Evolutionary conservation across 768 basidiomycete species (phyloP), one percentile per base, ranked within the genome.

Genomic region (Artomyces pyxidatus): DNA sequence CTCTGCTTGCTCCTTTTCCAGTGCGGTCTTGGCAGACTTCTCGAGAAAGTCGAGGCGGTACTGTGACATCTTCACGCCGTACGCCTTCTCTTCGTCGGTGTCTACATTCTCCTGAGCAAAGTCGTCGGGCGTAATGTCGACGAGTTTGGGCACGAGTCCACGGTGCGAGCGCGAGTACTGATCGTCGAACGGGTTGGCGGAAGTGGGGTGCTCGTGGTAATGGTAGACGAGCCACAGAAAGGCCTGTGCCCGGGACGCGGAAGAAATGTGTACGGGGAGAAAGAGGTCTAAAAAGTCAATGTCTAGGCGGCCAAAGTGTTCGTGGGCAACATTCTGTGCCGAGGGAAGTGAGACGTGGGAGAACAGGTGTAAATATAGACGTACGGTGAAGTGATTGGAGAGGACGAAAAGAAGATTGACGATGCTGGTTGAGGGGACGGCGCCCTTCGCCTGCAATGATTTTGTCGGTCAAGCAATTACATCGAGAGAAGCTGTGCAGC

Each of bases 391-490:
- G 56, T 87, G 79, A 56, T 73, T 77, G 21, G 81, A 74, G 39
- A 88, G 68, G 14, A 83, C 71, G 57, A 88, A 88, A 29, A 90
- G 67, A 42, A 87, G 71, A 59, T 87, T 85, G 45, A 78, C 76
- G 28, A 85, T 71, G 48, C 75, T 85, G 7, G 85, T 86, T 2
- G 84, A 75, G n/a, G 87, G 86, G 5, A 73, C 65, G 35, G 68
- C 64, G 14, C 73, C 74, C n/a, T 54, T 53, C 39, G 68, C 64
- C 64, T 72, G 73, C 71, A 71, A 10, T 19, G 17, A n/a, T 27
- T 26, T 32, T 25, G 43, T 42, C 16, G 45, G 45, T 30, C 52
- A 48, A 51, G 55, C 30, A 41, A 47, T 44, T 45, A 28, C 35
- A 39, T 29, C 27, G 21, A 28, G 42, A 44, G 37, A 55, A 47